Conservation (phyloP, 805 yeast species). For the Candida boleticola region DNA sequence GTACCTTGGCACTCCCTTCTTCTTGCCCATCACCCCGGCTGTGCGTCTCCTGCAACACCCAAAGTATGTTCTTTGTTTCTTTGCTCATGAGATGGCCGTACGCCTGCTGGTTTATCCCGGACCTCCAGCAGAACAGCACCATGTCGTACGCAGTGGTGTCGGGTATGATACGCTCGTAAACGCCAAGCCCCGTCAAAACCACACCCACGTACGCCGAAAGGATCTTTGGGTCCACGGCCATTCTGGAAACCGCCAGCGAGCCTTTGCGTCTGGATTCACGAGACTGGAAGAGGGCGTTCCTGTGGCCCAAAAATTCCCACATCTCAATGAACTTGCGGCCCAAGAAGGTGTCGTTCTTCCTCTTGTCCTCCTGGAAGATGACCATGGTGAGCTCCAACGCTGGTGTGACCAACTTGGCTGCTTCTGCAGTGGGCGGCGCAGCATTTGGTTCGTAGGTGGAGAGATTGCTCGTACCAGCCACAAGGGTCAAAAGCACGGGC, state of each 20-base stretch:
- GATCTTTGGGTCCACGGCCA: conserved; percentile 19
- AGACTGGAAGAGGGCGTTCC: background rate
- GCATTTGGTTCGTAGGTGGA: conserved; percentile 8
- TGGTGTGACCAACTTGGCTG: conserved; percentile 21
- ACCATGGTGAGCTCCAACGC: conserved; percentile 26
- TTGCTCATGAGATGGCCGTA: background rate
- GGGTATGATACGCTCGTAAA: conserved; percentile 41
- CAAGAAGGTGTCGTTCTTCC: conserved; percentile 46
- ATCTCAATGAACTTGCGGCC: conserved; percentile 45
- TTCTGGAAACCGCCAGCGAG: conserved; percentile 6
- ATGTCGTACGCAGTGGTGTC: conserved; percentile 37
- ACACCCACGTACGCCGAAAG: conserved; percentile 25
- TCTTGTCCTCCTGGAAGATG: conserved; percentile 28
- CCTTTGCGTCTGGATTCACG: background rate
- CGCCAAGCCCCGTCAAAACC: conserved; percentile 33
- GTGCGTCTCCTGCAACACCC: conserved; percentile 1
- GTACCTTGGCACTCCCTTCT: too few relatives aligned
- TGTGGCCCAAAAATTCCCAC: conserved; percentile 28
- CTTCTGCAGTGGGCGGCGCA: conserved; percentile 7
- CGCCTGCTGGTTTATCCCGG: too few relatives aligned
- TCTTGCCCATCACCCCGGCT: too few relatives aligned
- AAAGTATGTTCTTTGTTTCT: conserved; percentile 3
- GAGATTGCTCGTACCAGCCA: conserved; percentile 16
- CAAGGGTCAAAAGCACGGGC: conserved; percentile 25
- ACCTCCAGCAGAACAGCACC: conserved; percentile 24